Evolutionary conservation across 225 moss, liverwort and hornwort genomes (phyloP), one percentile per base, ranked within the genome.

Genomic region (Marchantia paleacea): DNA sequence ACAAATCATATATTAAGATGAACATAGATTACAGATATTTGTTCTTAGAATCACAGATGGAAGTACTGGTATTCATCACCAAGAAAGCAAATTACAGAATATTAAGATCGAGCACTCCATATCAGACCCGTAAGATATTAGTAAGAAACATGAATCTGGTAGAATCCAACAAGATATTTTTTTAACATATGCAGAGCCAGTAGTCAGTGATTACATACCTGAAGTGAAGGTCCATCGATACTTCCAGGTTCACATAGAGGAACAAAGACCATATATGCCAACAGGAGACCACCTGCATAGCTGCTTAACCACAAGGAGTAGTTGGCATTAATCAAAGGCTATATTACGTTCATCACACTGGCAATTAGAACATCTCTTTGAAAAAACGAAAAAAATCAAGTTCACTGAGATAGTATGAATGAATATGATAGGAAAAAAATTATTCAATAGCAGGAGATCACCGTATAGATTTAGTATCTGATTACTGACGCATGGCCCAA

Each of bases 191-290:
- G 39, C 39, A 39, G 5, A 39, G 5, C 39, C 39, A 39, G 39
- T 39, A 39, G 39, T 39, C 5, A 39, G 57, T 19, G 19, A 57
- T 24, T 16, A 39, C 61, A 63, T 63, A 89, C 93, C 87, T 93
- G 97, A 71, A 97, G 84, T 68, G 97, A 93, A 75, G 95, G 92
- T 58, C 91, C 97, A 77, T 97, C 97, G 69, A 97, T 89, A 77
- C 94, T 95, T 60, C 97, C 95, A 61, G 83, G 80, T 76, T 92
- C 85, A 75, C 92, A 92, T 68, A 97, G 85, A 14, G 97, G 89
- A 73, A 97, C 89, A 52, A 97, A 97, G 7, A 97, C 89, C 88
- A 97, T 90, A 24, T 95, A 97, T 22, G 95, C 97, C 80, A 97
- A 83, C 69, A 97, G 86, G 24, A 97, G 88, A 19, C 97, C 97